phyloP scores from a whole-genome alignment of 768 basidiomycete species.

The Dictyophora rubrovolvata region DNA sequence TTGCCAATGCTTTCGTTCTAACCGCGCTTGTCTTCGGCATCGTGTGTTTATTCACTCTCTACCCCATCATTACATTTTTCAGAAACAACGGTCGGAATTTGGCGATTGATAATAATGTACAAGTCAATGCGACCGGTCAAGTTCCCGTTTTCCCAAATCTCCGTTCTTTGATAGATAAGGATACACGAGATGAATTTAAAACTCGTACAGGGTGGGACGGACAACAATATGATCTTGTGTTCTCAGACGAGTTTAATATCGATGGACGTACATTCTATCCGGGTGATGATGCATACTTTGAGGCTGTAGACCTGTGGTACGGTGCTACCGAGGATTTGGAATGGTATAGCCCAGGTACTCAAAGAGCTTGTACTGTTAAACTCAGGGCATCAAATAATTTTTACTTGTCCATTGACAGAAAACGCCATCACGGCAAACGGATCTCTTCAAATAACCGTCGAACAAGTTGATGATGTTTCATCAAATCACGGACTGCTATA shows the following conservation, averaged over 20 bases:
- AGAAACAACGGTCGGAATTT: constrained; percentile 24
- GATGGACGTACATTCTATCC: constrained; percentile 65
- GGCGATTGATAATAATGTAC: constrained; percentile 52
- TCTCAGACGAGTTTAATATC: constrained; percentile 73
- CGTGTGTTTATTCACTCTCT: constrained; percentile 66
- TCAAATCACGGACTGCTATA: constrained; percentile 52
- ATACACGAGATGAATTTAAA: constrained; percentile 52
- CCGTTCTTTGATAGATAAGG: constrained; percentile 55
- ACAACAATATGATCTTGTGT: constrained; percentile 56
- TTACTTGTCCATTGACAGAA: constrained; percentile 32
- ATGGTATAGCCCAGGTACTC: constrained; percentile 57
- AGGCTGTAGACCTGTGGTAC: constrained; percentile 66
- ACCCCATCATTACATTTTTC: constrained; percentile 54
- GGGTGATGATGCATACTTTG: constrained; percentile 63
- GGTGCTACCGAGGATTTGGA: constrained; percentile 59
- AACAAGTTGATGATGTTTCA: constrained; percentile 21
- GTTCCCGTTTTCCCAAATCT: constrained; percentile 44
- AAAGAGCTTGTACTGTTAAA: neutral
- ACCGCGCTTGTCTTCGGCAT: constrained; percentile 45
- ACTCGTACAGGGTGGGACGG: constrained; percentile 67
- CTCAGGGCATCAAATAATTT: neutral
- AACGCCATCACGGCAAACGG: constrained; percentile 49
- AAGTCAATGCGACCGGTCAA: constrained; percentile 62
- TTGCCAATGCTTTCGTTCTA: constrained; percentile 64
- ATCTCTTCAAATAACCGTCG: constrained; percentile 59